phyloP scores from a whole-genome alignment of 192 early-diverging fungal species.

The Backusella circina region DNA sequence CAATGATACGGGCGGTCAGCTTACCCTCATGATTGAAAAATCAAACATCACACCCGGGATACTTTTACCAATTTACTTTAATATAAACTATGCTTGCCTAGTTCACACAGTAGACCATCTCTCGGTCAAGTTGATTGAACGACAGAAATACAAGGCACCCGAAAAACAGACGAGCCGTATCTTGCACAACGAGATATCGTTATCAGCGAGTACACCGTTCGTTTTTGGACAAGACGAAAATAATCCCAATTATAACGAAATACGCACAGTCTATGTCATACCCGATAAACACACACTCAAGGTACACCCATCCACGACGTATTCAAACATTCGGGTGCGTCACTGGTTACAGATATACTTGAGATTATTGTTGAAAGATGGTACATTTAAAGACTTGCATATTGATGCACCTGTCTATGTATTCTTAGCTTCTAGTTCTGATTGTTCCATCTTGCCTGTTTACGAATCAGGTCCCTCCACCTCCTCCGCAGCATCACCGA shows the following conservation, averaged over 20 bases:
- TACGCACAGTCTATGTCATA: slow-evolving; percentile 16
- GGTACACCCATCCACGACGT: slow-evolving; percentile 17
- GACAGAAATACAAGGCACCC: slow-evolving; percentile 25
- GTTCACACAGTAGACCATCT: slow-evolving; percentile 1
- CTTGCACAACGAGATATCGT: slow-evolving; percentile 27
- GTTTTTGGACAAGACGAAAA: not conserved
- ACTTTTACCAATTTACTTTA: slow-evolving; percentile 15
- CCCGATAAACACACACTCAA: slow-evolving; percentile 21
- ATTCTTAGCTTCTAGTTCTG: not conserved
- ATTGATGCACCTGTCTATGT: slow-evolving; percentile 15
- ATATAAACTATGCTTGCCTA: not conserved
- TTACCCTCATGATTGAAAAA: slow-evolving; percentile 16
- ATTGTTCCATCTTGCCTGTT: slow-evolving; percentile 13
- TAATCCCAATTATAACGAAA: not conserved
- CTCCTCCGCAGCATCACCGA: not conserved
- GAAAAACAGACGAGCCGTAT: slow-evolving; percentile 23
- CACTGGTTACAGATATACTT: slow-evolving; percentile 29
- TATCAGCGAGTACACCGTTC: not conserved
- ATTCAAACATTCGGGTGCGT: slow-evolving; percentile 25
- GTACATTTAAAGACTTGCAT: slow-evolving; percentile 11
- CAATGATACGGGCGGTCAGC: not conserved
- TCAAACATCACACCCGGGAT: slow-evolving; percentile 19
- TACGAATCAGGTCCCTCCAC: not conserved
- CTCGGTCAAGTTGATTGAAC: slow-evolving; percentile 24
- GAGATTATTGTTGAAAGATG: slow-evolving; percentile 8